Evolutionary conservation across 306 rosid species (phyloP).

Genomic region (Hippophae gyantsensis): DNA sequence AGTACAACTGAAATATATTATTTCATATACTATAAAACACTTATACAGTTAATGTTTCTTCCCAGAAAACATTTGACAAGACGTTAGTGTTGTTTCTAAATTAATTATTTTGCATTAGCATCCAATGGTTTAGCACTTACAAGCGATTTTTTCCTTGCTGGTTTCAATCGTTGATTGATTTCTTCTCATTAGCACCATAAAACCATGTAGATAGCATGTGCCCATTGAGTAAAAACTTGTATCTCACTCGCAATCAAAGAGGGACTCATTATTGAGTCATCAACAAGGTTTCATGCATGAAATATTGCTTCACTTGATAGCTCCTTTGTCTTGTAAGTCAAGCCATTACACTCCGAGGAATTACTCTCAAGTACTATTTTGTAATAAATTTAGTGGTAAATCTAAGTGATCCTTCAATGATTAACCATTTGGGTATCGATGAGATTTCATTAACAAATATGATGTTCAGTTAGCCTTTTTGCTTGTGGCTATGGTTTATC

Average conservation of each 20-base stretch:
- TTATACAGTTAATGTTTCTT: constrained; percentile 4
- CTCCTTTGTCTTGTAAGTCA: not conserved
- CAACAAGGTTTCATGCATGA: not conserved
- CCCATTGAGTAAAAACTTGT: not conserved
- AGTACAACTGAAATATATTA: constrained; percentile 26
- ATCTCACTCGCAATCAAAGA: not conserved
- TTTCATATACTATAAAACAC: constrained; percentile 2
- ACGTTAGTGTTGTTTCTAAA: not conserved
- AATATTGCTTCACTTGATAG: not conserved
- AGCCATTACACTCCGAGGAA: not conserved
- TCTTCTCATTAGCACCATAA: not conserved
- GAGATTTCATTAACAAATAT: too few relatives aligned
- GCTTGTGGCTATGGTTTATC: too few relatives aligned
- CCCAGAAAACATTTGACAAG: constrained; percentile 1
- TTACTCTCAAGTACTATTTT: too few relatives aligned
- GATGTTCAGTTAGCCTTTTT: too few relatives aligned
- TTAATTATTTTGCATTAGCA: not conserved
- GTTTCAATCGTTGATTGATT: not conserved
- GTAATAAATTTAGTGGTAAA: too few relatives aligned
- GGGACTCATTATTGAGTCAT: too few relatives aligned
- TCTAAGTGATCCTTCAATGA: too few relatives aligned
- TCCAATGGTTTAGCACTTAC: too few relatives aligned
- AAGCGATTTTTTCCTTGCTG: too few relatives aligned
- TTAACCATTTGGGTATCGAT: too few relatives aligned
- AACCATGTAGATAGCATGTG: not conserved